These are phyloP conservation scores for Boletus subcaerulescens DNA, from an alignment of 768 basidiomycete species.

Conservation along the genomic window DNA sequence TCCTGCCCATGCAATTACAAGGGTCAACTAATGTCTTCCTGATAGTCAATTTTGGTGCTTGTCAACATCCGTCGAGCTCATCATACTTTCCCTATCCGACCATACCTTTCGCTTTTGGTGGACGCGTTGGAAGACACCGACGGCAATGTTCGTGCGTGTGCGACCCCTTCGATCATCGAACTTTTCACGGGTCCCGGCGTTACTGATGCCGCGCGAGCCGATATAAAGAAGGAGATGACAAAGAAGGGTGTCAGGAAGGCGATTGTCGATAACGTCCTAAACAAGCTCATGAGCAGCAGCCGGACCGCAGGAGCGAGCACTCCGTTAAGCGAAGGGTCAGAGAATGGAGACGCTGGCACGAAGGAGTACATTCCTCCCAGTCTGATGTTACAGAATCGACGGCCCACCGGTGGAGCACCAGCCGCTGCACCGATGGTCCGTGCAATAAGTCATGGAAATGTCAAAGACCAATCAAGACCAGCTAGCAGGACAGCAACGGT, in stretches of 20 bases:
- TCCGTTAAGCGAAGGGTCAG: conserved; percentile 57
- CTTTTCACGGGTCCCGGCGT: conserved; percentile 84
- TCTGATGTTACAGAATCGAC: conserved; percentile 52
- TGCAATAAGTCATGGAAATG: conserved; percentile 47
- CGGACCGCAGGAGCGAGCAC: conserved; percentile 41
- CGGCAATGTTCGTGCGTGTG: conserved; percentile 82
- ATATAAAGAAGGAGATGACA: conserved; percentile 88
- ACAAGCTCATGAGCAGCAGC: conserved; percentile 52
- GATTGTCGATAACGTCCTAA: conserved; percentile 77
- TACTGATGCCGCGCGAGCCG: conserved; percentile 82
- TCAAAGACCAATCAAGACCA: conserved; percentile 52
- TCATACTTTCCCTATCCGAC: conserved; percentile 73
- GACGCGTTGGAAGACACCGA: conserved; percentile 89
- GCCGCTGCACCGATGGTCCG: conserved; percentile 37
- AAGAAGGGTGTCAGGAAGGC: conserved; percentile 86
- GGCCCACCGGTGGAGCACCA: conserved; percentile 40
- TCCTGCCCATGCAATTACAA: not conserved
- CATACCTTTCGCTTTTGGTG: conserved; percentile 77
- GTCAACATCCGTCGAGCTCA: conserved; percentile 71
- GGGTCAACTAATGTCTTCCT: conserved; percentile 1
- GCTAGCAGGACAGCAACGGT: conserved; percentile 55
- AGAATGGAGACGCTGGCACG: conserved; percentile 39
- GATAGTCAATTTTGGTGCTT: conserved; percentile 60
- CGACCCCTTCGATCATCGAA: conserved; percentile 74
- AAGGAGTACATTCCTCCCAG: conserved; percentile 77